Base-by-base conservation (phyloP, 2,329 filamentous ascomycete genomes). In the Colletotrichum australisinense region DNA sequence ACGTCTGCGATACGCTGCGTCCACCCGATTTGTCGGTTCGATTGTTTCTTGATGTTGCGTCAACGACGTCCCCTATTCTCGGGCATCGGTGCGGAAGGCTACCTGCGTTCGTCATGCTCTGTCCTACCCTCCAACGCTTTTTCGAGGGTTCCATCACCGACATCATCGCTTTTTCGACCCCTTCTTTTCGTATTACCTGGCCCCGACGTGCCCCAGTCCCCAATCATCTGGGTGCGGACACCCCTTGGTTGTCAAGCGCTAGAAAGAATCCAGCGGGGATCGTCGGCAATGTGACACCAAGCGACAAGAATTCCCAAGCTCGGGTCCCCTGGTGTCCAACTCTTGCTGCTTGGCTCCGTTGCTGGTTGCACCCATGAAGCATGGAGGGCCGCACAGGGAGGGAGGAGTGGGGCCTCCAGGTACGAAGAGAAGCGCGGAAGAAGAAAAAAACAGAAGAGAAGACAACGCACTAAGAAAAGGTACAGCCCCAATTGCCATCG, bases 401-500 rank as follows among this genome's bases (percentile, higher is more conserved):
- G 55, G 24, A 19, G 55, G 68, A n/a, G 56, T 56, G 60, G 57
- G 58, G 62, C 57, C 63, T 60, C 62, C 71, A 71, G 63, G 73
- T 74, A 75, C 71, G 73, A 75, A 59, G 42, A 28, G 58, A 30
- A 26, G 49, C 26, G 53, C 26, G 53, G 32, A 67, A 68, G 38
- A 52, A 35, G 19, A 9, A 24, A 67, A 52, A 65, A 63, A 66
- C 59, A 58, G 60, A 71, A 73, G 46, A 68, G 55, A 65, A 60
- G 19, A n/a, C 60, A 38, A 56, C 56, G 35, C 71, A 35, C 71
- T 73, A 73, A 62, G 42, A 69, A 65, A 57, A 67, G 62, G 71
- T 75, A 71, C 73, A 75, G 71, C 73, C 71, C 63, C 73, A 75
- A 69, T 73, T 58, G 55, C 71, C 64, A 73, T 73, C 59, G 59